Base-by-base conservation (phyloP, 2,329 filamentous ascomycete species). In the Beauveria rudraprayagi region DNA sequence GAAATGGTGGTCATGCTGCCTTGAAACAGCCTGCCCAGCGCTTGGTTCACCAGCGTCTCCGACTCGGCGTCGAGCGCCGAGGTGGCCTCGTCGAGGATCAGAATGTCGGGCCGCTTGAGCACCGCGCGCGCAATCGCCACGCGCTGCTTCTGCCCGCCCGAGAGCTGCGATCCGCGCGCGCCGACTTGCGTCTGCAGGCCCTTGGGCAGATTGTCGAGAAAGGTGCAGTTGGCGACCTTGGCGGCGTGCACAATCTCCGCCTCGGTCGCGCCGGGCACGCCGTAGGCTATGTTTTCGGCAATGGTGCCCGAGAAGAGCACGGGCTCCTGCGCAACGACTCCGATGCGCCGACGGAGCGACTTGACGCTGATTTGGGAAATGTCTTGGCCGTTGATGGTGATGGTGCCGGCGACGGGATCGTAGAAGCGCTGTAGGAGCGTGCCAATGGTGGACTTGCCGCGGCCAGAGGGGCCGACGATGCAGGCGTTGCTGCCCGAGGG, bases 51-150 rank as follows among this genome's bases (percentile, higher is more conserved):
- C 3, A 97, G 83, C 0, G 94, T 97, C 74, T 99, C 94, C 0
- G 91, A 96, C 74, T 99, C 94, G n/a, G 94, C 94, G 71, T 99
- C 94, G 9, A 99, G 82, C 0, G 94, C 94, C 2, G 91, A 96
- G 0, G 95, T 99, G n/a, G 95, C 90, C 79, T 99, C 94, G 70
- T 99, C 94, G 0, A 99, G 83, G 63, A 99, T 95, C 34, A 99
- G 80, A 65, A 99, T 97, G 75, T 99, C 94, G 0, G 95, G 95
- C 64, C 97, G 85, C 75, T 97, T 97, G 67, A 99, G 86, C 40
- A 99, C 81, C 14, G 94, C 94, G 59, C 95, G 86, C 7, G 94
- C 94, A 73, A 99, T 99, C 43, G 94, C 94, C 68, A 99, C 97
- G 65, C 94, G 88, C 75, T 99, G 94, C 77, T 97, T 97, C 75